Evolutionary conservation across 768 basidiomycete species (phyloP), one percentile per base, ranked within the genome.

Genomic region (Tricholoma saponaceum): DNA sequence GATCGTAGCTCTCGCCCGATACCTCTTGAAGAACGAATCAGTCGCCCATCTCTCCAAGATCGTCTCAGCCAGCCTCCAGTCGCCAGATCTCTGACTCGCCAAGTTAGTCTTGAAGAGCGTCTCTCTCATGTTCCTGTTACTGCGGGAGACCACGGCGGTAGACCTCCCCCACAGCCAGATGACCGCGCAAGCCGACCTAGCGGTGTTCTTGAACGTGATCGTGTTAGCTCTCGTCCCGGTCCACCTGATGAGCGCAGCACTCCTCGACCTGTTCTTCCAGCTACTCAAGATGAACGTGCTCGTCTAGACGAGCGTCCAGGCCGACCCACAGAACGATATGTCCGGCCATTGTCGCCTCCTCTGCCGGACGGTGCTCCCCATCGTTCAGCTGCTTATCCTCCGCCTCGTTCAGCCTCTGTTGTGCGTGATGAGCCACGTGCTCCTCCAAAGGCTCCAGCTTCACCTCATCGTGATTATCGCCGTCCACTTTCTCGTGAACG

Each of bases 71-170:
- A 75, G 54, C 70, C 72, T 55, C 55, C 58, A 28, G 51, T 60
- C 43, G 51, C 59, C 47, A 54, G 57, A 52, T 33, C 58, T 1
- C 44, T 54, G n/a, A 39, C 56, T 55, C 67, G 71, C 59, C 66
- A 71, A 22, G 67, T 74, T 10, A 74, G 66, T 58, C 64, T 79
- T 22, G 78, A 77, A 69, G 76, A 79, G 52, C 73, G 78, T 57
- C 64, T 78, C 10, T 74, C 77, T 54, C 62, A 68, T 33, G 69
- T 66, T 51, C 64, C 68, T 51, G 62, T 62, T 30, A 52, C 68
- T 49, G 62, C 65, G 52, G 41, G 57, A 62, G 64, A 64, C 54
- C 62, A 57, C 28, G 57, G 65, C 37, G 50, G 59, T 18, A 66
- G 63, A 32, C 43, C 62, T 10, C 32, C 56, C 16, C 60, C 65